Conservation (phyloP, 2,329 filamentous ascomycete species). For the Aureobasidium subglaciale region DNA sequence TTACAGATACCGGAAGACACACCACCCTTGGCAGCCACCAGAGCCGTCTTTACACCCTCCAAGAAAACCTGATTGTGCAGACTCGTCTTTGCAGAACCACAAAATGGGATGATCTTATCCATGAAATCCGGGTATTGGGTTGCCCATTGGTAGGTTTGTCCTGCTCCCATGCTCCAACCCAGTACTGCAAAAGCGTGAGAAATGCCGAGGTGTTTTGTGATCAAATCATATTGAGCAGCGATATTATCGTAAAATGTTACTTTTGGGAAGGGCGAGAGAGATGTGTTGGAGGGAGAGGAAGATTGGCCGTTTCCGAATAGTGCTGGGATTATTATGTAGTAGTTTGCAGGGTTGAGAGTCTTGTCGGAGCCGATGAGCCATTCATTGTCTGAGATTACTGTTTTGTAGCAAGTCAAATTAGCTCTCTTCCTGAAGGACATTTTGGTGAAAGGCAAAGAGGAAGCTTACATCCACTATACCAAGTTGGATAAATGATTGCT, state of each 20-base stretch:
- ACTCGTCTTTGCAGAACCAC: constrained; percentile 56
- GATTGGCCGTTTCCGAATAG: constrained; percentile 65
- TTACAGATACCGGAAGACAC: constrained; percentile 46
- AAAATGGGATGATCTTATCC: constrained; percentile 49
- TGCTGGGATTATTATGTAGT: constrained; percentile 62
- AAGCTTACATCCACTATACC: constrained; percentile 58
- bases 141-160: constrained; percentile 43
- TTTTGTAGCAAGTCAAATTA: constrained; percentile 18
- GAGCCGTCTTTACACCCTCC: constrained; percentile 54
- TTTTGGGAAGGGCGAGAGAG: constrained; percentile 51
- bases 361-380: constrained; percentile 65
- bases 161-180: constrained; percentile 67
- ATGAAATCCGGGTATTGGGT: constrained; percentile 5
- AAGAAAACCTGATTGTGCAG: constrained; percentile 63
- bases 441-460: neutral
- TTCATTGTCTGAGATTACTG: constrained; percentile 60
- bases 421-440: neutral
- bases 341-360: constrained; percentile 56
- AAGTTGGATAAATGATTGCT: constrained; percentile 68
- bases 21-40: constrained; percentile 51
- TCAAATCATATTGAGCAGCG: constrained; percentile 56
- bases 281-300: constrained; percentile 58
- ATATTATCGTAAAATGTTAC: constrained; percentile 64
- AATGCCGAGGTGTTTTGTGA: constrained; percentile 57
- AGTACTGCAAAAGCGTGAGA: constrained; percentile 55